phyloP scores from a whole-genome alignment of 163 green algal genomes.

The Volvox carteri region DNA sequence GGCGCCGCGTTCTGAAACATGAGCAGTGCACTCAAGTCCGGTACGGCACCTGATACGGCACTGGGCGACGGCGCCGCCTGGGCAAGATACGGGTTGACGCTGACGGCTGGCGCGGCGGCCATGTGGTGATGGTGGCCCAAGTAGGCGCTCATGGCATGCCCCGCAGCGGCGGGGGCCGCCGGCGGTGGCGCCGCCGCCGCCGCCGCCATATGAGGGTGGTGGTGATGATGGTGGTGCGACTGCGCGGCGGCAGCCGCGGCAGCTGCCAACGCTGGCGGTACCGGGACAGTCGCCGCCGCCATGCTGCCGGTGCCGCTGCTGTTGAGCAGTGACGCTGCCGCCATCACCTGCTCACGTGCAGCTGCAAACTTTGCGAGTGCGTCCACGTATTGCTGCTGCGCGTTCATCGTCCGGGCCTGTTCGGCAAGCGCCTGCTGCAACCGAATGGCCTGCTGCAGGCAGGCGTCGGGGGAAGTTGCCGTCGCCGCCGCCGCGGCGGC shows the following conservation, averaged over 20 bases:
- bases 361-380: constrained; percentile 16
- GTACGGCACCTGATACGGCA: not conserved
- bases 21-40: constrained; percentile 34
- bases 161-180: not conserved
- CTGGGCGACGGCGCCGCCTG: not conserved
- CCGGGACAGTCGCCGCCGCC: not conserved
- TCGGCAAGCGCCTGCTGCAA: constrained; percentile 36
- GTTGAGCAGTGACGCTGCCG: constrained; percentile 32
- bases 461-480: not conserved
- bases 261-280: not conserved
- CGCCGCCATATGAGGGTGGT: not conserved
- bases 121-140: constrained; percentile 4
- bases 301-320: constrained; percentile 8
- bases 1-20: constrained; percentile 30
- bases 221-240: too few species aligned
- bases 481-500: not conserved
- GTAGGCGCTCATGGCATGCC: not conserved
- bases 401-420: constrained; percentile 22
- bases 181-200: not conserved
- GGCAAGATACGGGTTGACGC: not conserved
- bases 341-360: constrained; percentile 34
- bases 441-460: constrained; percentile 30
- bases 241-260: not conserved
- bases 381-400: constrained; percentile 48
- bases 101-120: not conserved